Conservation (phyloP, 805 yeast species). For the Yarrowia sp. region DNA sequence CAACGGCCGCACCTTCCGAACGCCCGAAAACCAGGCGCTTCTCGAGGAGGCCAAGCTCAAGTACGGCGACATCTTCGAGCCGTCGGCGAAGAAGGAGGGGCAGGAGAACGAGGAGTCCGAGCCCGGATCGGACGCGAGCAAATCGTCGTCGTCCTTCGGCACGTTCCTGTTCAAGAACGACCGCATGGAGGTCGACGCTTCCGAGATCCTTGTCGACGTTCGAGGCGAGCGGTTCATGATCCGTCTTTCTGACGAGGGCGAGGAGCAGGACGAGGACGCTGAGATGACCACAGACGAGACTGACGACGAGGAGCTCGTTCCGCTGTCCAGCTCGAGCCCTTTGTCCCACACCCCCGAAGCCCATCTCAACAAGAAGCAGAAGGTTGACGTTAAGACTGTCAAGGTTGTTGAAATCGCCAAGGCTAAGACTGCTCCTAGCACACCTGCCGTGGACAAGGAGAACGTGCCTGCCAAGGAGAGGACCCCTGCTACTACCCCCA, state of each 20-base stretch:
- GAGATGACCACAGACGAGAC: conserved; percentile 42
- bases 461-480: not conserved
- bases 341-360: too few species aligned
- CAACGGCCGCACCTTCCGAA: not conserved
- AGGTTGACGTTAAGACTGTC: not conserved
- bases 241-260: conserved; percentile 49
- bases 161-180: conserved; percentile 20
- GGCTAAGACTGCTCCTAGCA: not conserved
- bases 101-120: conserved; percentile 4
- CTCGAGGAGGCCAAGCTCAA: conserved; percentile 19
- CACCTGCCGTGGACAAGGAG: not conserved
- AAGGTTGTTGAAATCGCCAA: not conserved
- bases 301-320: conserved; percentile 36
- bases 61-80: conserved; percentile 25
- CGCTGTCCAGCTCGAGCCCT: too few species aligned
- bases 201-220: conserved; percentile 64
- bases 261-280: conserved; percentile 30
- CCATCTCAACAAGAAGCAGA: not conserved
- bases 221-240: conserved; percentile 60
- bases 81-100: not conserved
- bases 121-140: too few species aligned
- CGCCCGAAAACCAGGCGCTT: conserved; percentile 13
- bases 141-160: not conserved
- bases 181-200: conserved; percentile 15
- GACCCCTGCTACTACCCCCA: not conserved